Evolutionary conservation across 768 basidiomycete species (phyloP).

Genomic region (Leccinum variicolor): DNA sequence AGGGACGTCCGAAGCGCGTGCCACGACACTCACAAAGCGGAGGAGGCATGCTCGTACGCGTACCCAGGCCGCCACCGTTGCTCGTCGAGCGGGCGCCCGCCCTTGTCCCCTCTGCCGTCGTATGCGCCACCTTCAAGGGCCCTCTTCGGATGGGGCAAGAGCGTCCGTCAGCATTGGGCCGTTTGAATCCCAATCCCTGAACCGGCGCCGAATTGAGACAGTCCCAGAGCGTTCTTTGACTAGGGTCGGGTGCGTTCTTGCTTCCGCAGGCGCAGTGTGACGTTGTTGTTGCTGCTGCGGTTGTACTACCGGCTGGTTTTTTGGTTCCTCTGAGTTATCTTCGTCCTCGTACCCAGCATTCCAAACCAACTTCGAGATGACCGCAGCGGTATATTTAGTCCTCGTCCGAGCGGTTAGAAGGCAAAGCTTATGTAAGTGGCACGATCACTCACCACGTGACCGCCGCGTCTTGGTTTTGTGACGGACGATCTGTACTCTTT

Average conservation of each 20-base stretch:
- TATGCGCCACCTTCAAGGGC: conserved; percentile 14
- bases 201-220: conserved; percentile 13
- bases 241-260: neutral
- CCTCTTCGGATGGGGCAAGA: conserved; percentile 19
- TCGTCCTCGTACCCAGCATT: conserved; percentile 29
- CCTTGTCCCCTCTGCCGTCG: neutral
- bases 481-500: too few species aligned
- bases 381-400: conserved; percentile 31
- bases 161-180: conserved; percentile 13
- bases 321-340: conserved; percentile 9
- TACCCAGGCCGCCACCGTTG: too few species aligned
- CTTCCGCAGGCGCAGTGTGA: neutral
- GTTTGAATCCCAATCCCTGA: conserved; percentile 26
- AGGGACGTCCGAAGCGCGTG: conserved; percentile 40
- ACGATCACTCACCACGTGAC: too few species aligned
- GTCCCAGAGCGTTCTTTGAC: conserved; percentile 23
- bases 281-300: neutral
- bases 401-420: conserved; percentile 49
- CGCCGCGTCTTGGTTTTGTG: too few species aligned
- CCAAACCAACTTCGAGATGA: conserved; percentile 18
- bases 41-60: too few species aligned
- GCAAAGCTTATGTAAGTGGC: too few species aligned
- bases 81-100: neutral
- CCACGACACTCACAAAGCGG: conserved; percentile 32
- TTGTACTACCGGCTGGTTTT: neutral